Base-by-base conservation (phyloP, 805 yeast genomes). In the Komagataella kurtzmanii region DNA sequence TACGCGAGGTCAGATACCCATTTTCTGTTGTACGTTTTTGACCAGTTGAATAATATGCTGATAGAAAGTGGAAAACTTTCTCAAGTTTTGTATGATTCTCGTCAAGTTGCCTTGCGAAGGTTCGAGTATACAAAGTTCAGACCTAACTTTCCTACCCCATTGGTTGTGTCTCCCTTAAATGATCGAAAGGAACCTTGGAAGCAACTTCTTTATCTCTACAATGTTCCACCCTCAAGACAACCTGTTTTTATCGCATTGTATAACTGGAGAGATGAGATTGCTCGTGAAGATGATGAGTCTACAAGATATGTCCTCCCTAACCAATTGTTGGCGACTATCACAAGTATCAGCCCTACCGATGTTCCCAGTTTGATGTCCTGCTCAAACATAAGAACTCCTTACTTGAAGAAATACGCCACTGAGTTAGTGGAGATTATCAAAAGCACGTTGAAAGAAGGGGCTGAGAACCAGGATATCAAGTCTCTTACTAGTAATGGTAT, bases 1-100 rank as follows among this genome's bases (percentile, higher is more conserved):
- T 93, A 93, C 64, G 99, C 99, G 0, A 76, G 96, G 56, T 85
- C 97, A 0, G 99, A 93, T 66, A 93, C 99, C 0, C 99, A 93
- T 65, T 93, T 89, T 60, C 67, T 93, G 50, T 71, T 93, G 44
- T 78, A 85, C 64, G 85, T 93, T 14, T 93, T 74, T 66, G 91
- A 88, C 60, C 77, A 77, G 55, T 66, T 93, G 65, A 80, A 80
- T 54, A 83, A 83, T 56, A 72, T 74, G 59, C 69, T 91, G 14
- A 59, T 85, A 2, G 74, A 75, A 24, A 62, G 68, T 45, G 70
- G 30, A 63, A 75, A 75, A 55, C 55, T 82, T 59, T 76, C 76
- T n/a, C 69, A 71, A 17, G 97, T 88, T 1, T 69, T 91, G 17
- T 73, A 73, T 53, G 85, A 81, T 47, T 88, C 96, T 1, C 72